Evolutionary conservation across 2,329 filamentous ascomycete genomes (phyloP).

Genomic region (Fusarium drepaniforme): DNA sequence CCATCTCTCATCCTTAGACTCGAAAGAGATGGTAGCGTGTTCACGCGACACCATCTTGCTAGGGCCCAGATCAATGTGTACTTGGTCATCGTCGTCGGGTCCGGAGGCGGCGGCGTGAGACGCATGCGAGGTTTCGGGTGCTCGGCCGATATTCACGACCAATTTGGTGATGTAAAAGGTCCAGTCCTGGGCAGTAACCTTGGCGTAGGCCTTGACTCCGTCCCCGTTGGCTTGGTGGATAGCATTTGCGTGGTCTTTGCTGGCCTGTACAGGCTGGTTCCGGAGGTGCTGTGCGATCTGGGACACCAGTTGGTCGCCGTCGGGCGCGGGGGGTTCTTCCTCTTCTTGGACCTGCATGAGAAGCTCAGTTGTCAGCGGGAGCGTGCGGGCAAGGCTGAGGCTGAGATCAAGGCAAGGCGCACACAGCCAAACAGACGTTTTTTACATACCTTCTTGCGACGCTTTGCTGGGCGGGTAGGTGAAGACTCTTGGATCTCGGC

Average conservation of each 20-base stretch:
- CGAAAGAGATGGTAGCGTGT: constrained; percentile 81
- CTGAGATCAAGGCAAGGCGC: background rate
- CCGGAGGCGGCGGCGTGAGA: constrained; percentile 55
- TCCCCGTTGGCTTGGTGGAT: constrained; percentile 72
- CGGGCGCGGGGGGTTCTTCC: constrained; percentile 55
- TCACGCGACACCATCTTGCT: constrained; percentile 84
- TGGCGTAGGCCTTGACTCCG: constrained; percentile 81
- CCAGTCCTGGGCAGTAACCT: constrained; percentile 86
- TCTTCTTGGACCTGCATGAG: constrained; percentile 52
- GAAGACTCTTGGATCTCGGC: constrained; percentile 65
- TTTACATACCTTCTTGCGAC: constrained; percentile 69
- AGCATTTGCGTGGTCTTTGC: constrained; percentile 72
- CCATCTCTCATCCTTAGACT: constrained; percentile 79
- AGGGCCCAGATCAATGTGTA: constrained; percentile 91
- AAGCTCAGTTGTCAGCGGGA: constrained; percentile 24
- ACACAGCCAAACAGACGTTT: background rate
- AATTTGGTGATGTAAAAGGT: constrained; percentile 85
- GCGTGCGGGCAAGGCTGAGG: constrained; percentile 7
- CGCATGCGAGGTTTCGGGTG: constrained; percentile 63
- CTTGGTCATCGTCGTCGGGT: constrained; percentile 60
- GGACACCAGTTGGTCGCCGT: constrained; percentile 68
- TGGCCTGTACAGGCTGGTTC: constrained; percentile 66
- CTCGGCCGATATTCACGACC: constrained; percentile 81
- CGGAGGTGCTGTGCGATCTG: constrained; percentile 67
- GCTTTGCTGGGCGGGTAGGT: constrained; percentile 72